phyloP scores from a whole-genome alignment of 345 rosid genomes.

The Boechera stricta region DNA sequence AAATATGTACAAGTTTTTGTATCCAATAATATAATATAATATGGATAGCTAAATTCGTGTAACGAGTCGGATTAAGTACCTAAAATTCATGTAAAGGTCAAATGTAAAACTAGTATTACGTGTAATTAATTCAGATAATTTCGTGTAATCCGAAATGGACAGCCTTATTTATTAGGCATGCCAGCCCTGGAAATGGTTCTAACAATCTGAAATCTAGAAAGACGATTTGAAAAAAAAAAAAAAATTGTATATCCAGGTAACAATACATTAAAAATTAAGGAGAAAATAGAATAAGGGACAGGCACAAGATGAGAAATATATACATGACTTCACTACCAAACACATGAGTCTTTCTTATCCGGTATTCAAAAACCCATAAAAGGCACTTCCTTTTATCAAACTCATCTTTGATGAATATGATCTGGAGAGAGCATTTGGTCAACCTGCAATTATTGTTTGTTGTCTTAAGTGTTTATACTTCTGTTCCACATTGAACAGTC shows the following conservation, averaged over 20 bases:
- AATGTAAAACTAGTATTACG: no score
- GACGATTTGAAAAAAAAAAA: not conserved
- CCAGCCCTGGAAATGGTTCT: not conserved
- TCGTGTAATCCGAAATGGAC: not conserved
- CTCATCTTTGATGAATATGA: slow-evolving; percentile 16
- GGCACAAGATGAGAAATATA: not conserved
- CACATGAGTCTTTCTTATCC: not conserved
- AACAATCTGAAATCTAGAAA: not conserved
- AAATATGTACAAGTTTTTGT: slow-evolving; percentile 7
- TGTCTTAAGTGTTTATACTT: slow-evolving; percentile 81
- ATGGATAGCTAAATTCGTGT: no score
- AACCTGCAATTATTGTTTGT: slow-evolving; percentile 56
- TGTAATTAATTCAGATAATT: no score
- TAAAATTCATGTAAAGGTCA: not conserved
- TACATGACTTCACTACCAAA: not conserved
- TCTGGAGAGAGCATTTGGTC: slow-evolving; percentile 26
- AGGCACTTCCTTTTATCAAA: not conserved
- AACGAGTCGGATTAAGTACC: no score
- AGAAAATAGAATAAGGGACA: not conserved
- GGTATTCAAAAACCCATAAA: not conserved
- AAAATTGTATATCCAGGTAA: not conserved
- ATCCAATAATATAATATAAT: no score
- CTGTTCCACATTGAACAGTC: slow-evolving; percentile 71
- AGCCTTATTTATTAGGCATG: no score
- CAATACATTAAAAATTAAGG: not conserved